Evolutionary conservation across 768 basidiomycete genomes (phyloP), one percentile per base, ranked within the genome.

Genomic region (Agaricus sinodeliciosus): DNA sequence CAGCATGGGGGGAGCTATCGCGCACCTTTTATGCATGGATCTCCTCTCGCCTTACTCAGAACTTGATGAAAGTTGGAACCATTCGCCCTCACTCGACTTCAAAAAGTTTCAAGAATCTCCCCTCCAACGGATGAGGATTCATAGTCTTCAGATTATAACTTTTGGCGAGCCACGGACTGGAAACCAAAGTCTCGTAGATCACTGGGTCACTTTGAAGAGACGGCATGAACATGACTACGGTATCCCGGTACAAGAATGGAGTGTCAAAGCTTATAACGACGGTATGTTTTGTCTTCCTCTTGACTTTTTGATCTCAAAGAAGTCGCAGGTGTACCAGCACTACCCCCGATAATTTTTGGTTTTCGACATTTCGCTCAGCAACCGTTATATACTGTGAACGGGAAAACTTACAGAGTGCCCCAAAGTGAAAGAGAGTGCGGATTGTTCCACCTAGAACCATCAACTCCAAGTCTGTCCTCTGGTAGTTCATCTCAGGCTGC

Each of bases 121-220:
- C 15, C 34, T 65, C 6, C 58, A 68, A 9, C 60, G 64, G 18
- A 47, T 65, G n/a, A 60, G 65, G 3, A 50, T 72, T 4, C 62
- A 47, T 39, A 41, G 46, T 12, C 27, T 82, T 9, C 74, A 71
- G 52, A 60, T 80, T 11, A 74, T 71, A 8, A 69, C 69, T 3
- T 84, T 81, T 58, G 81, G 82, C 1, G 63, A 68, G 9, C 80
- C 81, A 22, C 64, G 81, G 56, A 67, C 72, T 9, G 82, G 79
- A 16, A 74, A 80, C 51, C 59, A 61, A 25, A 58, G 57, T 9
- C 65, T 81, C 15, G 73, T 71, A 4, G 55, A 63, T 16, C 70
- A 70, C 52, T 82, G 75, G 73, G 67, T 60, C 6, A 65, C 66
- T 31, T 58, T 72, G 3, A 62, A 77, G 4, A 59, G 59, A 22